Base-by-base conservation (phyloP, 148 eudicot species). In the Arctostaphylos glauca region DNA sequence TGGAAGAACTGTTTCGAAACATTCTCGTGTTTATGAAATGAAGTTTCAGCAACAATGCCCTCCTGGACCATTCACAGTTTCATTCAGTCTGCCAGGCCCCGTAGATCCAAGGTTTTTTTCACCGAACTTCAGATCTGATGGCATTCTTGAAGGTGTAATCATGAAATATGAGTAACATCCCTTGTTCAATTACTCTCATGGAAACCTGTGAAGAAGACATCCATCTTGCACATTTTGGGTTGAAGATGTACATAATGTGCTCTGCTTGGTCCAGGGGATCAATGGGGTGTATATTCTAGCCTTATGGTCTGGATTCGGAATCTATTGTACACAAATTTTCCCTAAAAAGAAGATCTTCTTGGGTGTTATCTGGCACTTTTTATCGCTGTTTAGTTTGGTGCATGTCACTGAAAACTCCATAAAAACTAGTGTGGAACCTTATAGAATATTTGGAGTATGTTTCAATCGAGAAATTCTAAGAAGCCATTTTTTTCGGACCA, bases 41-140 rank as follows among this genome's bases (percentile, higher is more conserved):
- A 86, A 84, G 78, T 74, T 82, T 64, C 87, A 83, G 74, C 88
- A 86, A 74, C 90, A 86, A 78, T 84, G 85, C 55, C 87, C 87
- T 6, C 87, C 90, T 53, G 90, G 90, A 55, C 88, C 87, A 1
- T 88, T 88, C 82, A 76, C 87, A 12, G 14, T 88, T 14, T 86
- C 90, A 46, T 88, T 88, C 80, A 80, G 66, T 23, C 82, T 88
- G 67, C 90, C 88, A 9, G 90, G 88, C 55, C 84, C 87, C 41
- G 90, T 88, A 21, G 90, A 88, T 77, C 88, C 90, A 19, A 86
- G 90, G 83, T 72, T 86, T 74, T 88, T 86, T 70, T 82, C 82
- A 41, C 88, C 87, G 0, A 75, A 82, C 67, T 88, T 88, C 68
- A 80, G 88, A 83, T 80, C 88, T 47, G 88, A 86, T 84, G 90